Conservation (phyloP, 225 moss, liverwort and hornwort genomes). For the Physcomitrellopsis africana region DNA sequence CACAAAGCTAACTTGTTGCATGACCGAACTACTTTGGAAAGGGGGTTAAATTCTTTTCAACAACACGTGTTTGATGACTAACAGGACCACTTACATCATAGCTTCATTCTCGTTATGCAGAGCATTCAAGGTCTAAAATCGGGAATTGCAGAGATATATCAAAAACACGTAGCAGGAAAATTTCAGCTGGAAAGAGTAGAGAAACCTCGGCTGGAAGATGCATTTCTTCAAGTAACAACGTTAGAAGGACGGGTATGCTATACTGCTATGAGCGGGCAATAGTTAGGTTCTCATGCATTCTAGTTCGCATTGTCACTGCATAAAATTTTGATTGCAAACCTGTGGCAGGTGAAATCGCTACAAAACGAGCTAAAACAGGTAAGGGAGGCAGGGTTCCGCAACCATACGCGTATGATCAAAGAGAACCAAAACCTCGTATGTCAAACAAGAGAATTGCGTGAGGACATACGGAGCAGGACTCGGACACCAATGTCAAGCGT, state of each 20-base stretch:
- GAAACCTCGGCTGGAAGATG: constrained; percentile 60
- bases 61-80: background rate
- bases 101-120: constrained; percentile 34
- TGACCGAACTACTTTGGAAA: background rate
- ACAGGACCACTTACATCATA: background rate
- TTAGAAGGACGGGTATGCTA: constrained; percentile 64
- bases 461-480: constrained; percentile 34
- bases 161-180: constrained; percentile 80
- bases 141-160: constrained; percentile 62
- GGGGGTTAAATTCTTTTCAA: background rate
- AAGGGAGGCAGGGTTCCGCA: constrained; percentile 63
- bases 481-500: constrained; percentile 27
- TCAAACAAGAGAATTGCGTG: constrained; percentile 59
- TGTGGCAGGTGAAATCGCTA: constrained; percentile 59
- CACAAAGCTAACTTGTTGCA: background rate
- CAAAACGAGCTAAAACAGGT: constrained; percentile 62
- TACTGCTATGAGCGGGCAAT: background rate
- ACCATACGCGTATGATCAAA: constrained; percentile 66
- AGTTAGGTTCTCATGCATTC: background rate
- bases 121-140: constrained; percentile 59
- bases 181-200: constrained; percentile 51
- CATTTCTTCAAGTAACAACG: constrained; percentile 58
- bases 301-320: background rate
- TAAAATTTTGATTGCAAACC: background rate
- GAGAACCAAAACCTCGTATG: constrained; percentile 72